Evolutionary conservation across 768 basidiomycete genomes (phyloP).

Genomic region (Boletus subparvulus): DNA sequence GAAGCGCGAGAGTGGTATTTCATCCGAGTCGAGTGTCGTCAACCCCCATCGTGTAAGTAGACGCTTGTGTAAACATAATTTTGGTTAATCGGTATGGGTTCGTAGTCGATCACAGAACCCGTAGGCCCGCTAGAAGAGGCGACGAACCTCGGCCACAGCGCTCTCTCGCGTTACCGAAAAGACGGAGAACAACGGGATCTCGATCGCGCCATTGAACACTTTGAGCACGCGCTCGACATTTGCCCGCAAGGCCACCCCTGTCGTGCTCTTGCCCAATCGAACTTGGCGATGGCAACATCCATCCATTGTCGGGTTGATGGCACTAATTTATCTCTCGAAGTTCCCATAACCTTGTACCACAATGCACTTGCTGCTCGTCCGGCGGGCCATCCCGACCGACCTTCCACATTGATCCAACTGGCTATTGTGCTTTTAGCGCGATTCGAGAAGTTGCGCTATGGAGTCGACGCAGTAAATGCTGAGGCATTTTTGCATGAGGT

Average conservation of each 20-base stretch:
- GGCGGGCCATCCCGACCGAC: slow-evolving; percentile 1
- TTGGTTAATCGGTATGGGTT: background rate
- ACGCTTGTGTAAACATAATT: background rate
- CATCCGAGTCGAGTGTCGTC: too few relatives aligned
- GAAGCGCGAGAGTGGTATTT: too few relatives aligned
- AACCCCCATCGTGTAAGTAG: background rate
- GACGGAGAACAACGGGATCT: background rate
- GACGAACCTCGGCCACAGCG: background rate
- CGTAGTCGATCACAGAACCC: background rate
- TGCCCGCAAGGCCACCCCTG: slow-evolving; percentile 1
- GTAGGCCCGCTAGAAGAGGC: background rate
- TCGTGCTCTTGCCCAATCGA: background rate
- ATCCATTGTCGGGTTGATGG: too few relatives aligned
- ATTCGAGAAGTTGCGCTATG: background rate
- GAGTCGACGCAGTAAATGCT: background rate
- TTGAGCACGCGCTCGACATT: background rate
- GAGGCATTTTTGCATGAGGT: background rate
- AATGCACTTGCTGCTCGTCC: background rate
- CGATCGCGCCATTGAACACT: background rate
- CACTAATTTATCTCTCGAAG: background rate
- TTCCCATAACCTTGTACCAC: background rate
- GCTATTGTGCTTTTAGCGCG: background rate
- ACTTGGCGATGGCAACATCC: too few relatives aligned
- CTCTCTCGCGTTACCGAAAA: too few relatives aligned
- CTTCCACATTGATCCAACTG: slow-evolving; percentile 1